Conservation (phyloP, 306 rosid genomes). For the Acacia confusa region DNA sequence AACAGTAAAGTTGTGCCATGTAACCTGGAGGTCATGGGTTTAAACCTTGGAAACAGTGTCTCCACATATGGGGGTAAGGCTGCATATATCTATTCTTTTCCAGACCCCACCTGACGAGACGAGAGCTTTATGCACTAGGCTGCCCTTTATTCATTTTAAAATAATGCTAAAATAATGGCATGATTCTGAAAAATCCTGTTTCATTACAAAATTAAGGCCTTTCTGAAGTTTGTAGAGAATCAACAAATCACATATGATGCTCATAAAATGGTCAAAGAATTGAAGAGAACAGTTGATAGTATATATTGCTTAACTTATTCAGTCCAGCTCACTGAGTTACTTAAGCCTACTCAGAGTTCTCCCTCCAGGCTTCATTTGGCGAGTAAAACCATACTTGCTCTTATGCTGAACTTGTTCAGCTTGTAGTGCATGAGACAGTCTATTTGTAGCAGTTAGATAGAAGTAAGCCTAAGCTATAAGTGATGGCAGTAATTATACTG, state of each 20-base stretch:
- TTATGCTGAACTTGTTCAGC: conserved; percentile 14
- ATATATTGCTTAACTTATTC: neutral
- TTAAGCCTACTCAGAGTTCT: conserved; percentile 24
- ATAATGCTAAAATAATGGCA: conserved; percentile 1
- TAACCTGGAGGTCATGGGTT: no score
- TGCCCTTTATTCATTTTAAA: neutral
- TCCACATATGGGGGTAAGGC: no score
- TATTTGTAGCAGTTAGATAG: conserved; percentile 12
- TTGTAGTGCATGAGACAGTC: conserved; percentile 23
- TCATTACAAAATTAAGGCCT: neutral
- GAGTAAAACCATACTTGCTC: conserved; percentile 15
- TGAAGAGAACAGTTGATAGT: neutral
- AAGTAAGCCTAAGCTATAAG: conserved; percentile 23
- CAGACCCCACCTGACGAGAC: no score
- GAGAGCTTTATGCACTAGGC: no score
- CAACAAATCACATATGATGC: conserved; percentile 20
- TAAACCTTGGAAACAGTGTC: no score
- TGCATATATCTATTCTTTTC: no score
- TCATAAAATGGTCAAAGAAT: neutral
- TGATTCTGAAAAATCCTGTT: conserved; percentile 10
- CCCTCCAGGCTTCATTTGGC: conserved; percentile 22
- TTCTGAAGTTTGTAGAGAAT: conserved; percentile 19
- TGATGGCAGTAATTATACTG: conserved; percentile 13
- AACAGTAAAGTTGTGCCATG: no score
- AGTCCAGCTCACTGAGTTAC: conserved; percentile 2